Base-by-base conservation (phyloP, 208 protist genomes). In the Naegleria fowleri region DNA sequence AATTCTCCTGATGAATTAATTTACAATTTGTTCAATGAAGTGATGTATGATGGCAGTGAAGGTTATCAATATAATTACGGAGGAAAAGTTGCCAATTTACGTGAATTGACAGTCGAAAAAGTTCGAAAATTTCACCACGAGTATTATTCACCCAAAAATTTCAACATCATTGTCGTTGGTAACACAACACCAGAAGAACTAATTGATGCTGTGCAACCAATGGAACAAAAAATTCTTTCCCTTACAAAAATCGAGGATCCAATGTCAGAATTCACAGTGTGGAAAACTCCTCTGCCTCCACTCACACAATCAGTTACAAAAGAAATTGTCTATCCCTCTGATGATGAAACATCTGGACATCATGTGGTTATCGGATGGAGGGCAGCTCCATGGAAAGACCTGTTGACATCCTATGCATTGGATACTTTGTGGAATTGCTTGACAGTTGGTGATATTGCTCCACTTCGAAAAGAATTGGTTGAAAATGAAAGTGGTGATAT, bases 91-190 rank as follows among this genome's bases (percentile, higher is more conserved):
- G 4, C 16, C 5, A 55, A 83, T 40, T 29, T 92, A 29, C 11
- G 91, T n/a, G 38, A 58, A 76, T 22, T 92, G 22, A 86, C 55
- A 36, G 15, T 79, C 3, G 41, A 36, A 39, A 86, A 38, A 85
- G 91, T 95, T 0, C 59, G 92, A 29, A 59, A 92, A n/a, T 95
- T 94, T 90, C 93, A 94, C 86, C 67, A 90, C 40, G 48, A 90
- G 0, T 94, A 93, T 83, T 95, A 95, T 91, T 67, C 92, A 67
- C 91, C 93, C 0, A 91, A 95, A 55, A 95, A 95, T 86, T 84
- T 95, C 33, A 91, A 67, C 83, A n/a, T 94, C 15, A 93, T 95
- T 83, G 76, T 95, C 9, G 92, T 91, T 6, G 94, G 94, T 51
- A 85, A 92, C 7, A 85, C 94, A 33, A 36, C 39, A 33, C 29